Evolutionary conservation across 2,329 filamentous ascomycete species (phyloP), one percentile per base, ranked within the genome.

Genomic region (Cadophora sp.): DNA sequence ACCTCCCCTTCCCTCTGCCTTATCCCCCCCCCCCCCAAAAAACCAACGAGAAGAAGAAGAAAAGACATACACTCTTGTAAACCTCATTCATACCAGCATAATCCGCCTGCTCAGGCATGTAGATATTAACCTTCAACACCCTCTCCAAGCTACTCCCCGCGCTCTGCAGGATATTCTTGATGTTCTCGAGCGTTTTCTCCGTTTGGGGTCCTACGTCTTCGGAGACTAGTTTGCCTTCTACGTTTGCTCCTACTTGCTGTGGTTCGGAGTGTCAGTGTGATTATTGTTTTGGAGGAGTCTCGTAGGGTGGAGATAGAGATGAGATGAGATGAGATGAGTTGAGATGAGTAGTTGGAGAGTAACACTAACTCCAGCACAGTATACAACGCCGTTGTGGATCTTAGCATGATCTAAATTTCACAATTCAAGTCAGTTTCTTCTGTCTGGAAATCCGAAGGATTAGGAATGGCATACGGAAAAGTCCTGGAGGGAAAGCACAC

Each of bases 41-140:
- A 27, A n/a, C 20, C 39, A 36, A 33, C 27, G 20, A 22, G 39
- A 18, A 47, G 9, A 9, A n/a, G 13, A 33, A 33, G 30, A 33
- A 39, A 7, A 48, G 11, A 59, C 41, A 33, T 30, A 67, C 64
- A 36, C 27, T 65, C 27, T 53, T 58, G 62, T 70, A 70, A 22
- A 68, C 66, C 51, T 68, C 63, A 45, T 68, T 70, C 66, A 68
- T 70, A 9, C 43, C 55, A 1, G 62, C 60, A 66, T 68, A 68
- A 47, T 70, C 66, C 9, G 47, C 48, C 13, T 70, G 50, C 24
- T 70, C 68, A 33, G 59, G 60, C 41, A 70, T 64, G 45, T 68
- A 70, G 41, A 70, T 65, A 41, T 67, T 70, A 9, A 66, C 59
- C 41, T 70, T 70, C 59, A 70, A 51, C 5, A 70, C 53, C 20